Evolutionary conservation across 306 rosid species (phyloP).

Genomic region (Aeschynomene evenia): DNA sequence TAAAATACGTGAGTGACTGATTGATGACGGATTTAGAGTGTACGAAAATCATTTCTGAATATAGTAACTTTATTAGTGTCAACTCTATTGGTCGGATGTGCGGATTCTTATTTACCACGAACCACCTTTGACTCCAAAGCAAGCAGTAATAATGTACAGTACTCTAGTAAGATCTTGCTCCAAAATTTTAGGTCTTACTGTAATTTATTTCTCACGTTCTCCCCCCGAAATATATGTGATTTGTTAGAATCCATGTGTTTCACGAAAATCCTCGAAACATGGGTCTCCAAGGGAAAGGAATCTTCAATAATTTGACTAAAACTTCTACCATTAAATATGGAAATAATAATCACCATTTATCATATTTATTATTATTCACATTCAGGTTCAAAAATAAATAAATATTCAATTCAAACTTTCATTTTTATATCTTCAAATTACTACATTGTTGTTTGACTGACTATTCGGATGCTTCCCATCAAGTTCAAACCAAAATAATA

Average conservation of each 20-base stretch:
- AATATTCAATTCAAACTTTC: no score
- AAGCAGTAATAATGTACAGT: no score
- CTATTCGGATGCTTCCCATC: background rate
- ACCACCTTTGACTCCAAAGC: background rate
- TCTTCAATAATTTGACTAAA: background rate
- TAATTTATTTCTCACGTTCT: background rate
- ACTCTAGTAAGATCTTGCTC: background rate
- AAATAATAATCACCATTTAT: no score
- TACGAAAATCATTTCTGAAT: no score
- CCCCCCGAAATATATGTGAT: background rate
- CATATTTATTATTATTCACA: no score
- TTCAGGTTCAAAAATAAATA: no score
- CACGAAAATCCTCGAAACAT: background rate
- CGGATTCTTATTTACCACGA: background rate
- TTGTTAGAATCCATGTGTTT: background rate
- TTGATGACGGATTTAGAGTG: no score
- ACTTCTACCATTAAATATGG: slow-evolving; percentile 13
- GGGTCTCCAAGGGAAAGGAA: background rate
- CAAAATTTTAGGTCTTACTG: background rate
- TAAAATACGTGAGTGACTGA: no score
- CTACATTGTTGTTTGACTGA: no score
- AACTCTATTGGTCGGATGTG: background rate
- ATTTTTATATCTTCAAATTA: no score
- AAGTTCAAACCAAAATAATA: no score
- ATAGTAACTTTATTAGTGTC: no score